phyloP scores from a whole-genome alignment of 2,329 filamentous ascomycete genomes.

The Aspergillus neoniger region DNA sequence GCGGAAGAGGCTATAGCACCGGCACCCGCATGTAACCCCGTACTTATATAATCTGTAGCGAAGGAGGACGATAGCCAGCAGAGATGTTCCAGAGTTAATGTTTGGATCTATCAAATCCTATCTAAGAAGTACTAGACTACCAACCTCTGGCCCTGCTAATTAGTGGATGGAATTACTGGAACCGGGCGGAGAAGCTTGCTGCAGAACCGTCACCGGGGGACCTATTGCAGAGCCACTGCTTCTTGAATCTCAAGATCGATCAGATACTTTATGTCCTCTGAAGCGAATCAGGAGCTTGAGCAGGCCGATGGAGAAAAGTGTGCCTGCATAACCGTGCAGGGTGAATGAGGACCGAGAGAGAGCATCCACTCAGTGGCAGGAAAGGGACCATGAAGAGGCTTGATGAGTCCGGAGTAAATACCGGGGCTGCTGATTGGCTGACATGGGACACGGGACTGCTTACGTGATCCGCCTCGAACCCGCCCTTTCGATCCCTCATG shows the following conservation, averaged over 20 bases:
- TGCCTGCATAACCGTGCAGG: conserved; percentile 7
- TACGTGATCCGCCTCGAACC: conserved; percentile 32
- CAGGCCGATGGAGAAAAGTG: not conserved
- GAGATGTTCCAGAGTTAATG: not conserved
- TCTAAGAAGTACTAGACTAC: not conserved
- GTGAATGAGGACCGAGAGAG: not conserved
- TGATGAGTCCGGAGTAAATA: not conserved
- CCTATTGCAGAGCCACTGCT: conserved; percentile 1
- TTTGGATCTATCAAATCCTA: not conserved
- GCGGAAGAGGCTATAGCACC: too few species aligned
- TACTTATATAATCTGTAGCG: not conserved
- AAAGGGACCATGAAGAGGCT: not conserved
- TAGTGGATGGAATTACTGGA: not conserved
- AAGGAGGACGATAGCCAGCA: not conserved
- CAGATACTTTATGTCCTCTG: not conserved
- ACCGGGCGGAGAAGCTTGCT: not conserved
- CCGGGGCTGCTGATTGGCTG: conserved; percentile 1
- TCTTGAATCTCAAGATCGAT: not conserved
- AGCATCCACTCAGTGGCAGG: not conserved
- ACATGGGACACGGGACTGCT: conserved; percentile 14
- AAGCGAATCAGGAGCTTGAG: conserved; percentile 3
- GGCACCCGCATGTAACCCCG: not conserved
- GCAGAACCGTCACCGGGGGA: not conserved
- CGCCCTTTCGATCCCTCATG: conserved; percentile 27
- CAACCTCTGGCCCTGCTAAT: not conserved